These are phyloP conservation scores for Apophysomyces variabilis DNA, from an alignment of 371 early-diverging fungal genomes.

Conservation along the genomic window DNA sequence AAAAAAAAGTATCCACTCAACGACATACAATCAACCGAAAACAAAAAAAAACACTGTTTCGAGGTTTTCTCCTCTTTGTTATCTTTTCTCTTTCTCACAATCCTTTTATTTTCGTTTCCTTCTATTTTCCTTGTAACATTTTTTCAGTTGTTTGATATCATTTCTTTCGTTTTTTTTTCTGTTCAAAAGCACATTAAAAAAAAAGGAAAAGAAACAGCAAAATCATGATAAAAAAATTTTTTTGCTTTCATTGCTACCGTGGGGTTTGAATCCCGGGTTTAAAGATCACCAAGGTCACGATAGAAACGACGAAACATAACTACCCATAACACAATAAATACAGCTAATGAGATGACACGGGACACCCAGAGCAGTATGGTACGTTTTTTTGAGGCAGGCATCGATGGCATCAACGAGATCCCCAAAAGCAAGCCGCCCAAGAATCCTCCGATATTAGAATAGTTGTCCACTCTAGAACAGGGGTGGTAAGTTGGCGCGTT, in stretches of 20 bases:
- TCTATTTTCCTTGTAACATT: slow-evolving; percentile 13
- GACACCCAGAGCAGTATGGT: slow-evolving; percentile 10
- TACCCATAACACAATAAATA: slow-evolving; percentile 5
- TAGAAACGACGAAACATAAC: slow-evolving; percentile 18
- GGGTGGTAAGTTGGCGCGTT: background rate
- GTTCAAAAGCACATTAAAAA: slow-evolving; percentile 3
- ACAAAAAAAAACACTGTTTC: background rate
- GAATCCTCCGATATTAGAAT: slow-evolving; percentile 72
- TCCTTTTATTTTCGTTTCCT: background rate
- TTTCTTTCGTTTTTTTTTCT: background rate
- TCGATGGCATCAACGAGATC: slow-evolving; percentile 45
- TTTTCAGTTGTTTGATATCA: slow-evolving; percentile 14
- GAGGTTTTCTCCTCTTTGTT: slow-evolving; percentile 9
- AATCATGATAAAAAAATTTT: background rate
- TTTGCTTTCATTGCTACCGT: background rate
- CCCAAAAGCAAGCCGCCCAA: slow-evolving; percentile 51
- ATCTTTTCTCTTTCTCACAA: background rate
- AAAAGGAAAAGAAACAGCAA: slow-evolving; percentile 9
- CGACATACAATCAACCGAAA: slow-evolving; percentile 1
- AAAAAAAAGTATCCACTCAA: slow-evolving; percentile 6
- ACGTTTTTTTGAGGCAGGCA: slow-evolving; percentile 1
- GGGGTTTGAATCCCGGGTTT: too few species aligned
- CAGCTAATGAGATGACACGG: slow-evolving; percentile 2
- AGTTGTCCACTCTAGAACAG: slow-evolving; percentile 45
- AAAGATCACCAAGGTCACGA: background rate